Evolutionary conservation across 306 rosid species (phyloP).

Genomic region (Malus orientalis): DNA sequence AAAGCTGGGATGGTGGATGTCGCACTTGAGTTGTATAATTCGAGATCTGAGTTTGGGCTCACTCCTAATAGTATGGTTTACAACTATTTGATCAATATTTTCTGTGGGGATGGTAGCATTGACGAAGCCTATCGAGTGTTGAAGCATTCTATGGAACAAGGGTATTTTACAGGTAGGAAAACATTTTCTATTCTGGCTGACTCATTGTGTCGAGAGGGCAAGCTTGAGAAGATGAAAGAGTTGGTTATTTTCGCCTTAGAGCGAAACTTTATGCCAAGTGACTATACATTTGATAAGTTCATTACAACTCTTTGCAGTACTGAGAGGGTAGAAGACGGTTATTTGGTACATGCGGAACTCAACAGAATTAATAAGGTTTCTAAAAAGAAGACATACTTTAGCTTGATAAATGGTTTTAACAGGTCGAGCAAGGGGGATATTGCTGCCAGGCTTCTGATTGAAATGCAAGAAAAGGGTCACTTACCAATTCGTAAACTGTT

Average conservation of each 20-base stretch:
- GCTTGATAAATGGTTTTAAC: constrained; percentile 47
- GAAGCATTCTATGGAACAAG: constrained; percentile 26
- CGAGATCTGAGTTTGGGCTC: constrained; percentile 47
- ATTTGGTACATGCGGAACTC: constrained; percentile 45
- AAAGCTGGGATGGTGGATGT: constrained; percentile 66
- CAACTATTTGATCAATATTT: constrained; percentile 58
- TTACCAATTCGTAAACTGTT: constrained; percentile 10
- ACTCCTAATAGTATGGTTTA: constrained; percentile 50
- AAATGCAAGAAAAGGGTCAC: constrained; percentile 64
- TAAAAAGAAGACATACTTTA: constrained; percentile 24
- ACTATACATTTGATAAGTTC: constrained; percentile 29
- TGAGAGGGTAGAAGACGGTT: constrained; percentile 50
- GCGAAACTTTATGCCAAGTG: constrained; percentile 31
- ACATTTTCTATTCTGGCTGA: constrained; percentile 41
- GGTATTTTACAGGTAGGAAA: constrained; percentile 42
- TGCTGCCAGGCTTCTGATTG: constrained; percentile 68
- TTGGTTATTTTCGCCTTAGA: constrained; percentile 48
- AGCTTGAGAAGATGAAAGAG: constrained; percentile 66
- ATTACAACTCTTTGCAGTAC: constrained; percentile 50
- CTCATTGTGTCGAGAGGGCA: constrained; percentile 48
- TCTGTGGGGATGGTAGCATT: constrained; percentile 49
- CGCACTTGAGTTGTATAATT: constrained; percentile 46
- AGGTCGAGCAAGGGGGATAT: constrained; percentile 44
- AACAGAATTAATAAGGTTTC: constrained; percentile 19
- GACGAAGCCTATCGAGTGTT: constrained; percentile 46